These are phyloP conservation scores for Sphaerosporella brunnea DNA, from an alignment of 495 filamentous ascomycete genomes.

Conservation along the genomic window DNA sequence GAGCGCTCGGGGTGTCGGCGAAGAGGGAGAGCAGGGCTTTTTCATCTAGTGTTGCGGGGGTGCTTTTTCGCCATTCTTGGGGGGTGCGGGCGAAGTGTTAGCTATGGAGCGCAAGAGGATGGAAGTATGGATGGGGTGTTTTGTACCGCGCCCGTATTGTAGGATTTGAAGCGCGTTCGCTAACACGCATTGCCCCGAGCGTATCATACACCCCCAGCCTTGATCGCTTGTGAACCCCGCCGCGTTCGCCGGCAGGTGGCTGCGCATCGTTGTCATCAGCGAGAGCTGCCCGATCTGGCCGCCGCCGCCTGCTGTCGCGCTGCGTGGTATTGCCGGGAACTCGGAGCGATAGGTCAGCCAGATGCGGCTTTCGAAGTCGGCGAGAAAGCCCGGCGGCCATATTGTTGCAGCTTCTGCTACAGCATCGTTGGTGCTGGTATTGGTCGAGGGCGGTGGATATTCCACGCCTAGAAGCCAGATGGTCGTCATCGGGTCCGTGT, in stretches of 20 bases:
- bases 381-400: constrained; percentile 75
- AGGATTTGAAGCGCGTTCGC: constrained; percentile 65
- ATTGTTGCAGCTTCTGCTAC: constrained; percentile 36
- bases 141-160: constrained; percentile 64
- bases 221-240: constrained; percentile 82
- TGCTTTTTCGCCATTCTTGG: too few species aligned
- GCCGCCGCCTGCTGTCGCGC: constrained; percentile 27
- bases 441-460: too few species aligned
- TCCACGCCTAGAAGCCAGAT: constrained; percentile 81
- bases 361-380: constrained; percentile 80
- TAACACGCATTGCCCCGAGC: constrained; percentile 82
- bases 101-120: too few species aligned
- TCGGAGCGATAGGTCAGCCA: constrained; percentile 95
- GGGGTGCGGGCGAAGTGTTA: too few species aligned
- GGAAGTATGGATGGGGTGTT: too few species aligned
- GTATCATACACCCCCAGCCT: constrained; percentile 98
- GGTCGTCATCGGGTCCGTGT: constrained; percentile 49
- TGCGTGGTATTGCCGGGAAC: constrained; percentile 68
- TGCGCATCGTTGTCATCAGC: constrained; percentile 68
- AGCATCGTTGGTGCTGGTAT: constrained; percentile 7
- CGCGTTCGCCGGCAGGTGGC: constrained; percentile 52
- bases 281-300: too few species aligned
- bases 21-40: constrained; percentile 62
- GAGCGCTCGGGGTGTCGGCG: constrained; percentile 68
- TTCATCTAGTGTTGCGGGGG: too few species aligned